A percentile compares a stretch with the other conserved stretches of the same genome.
These are phyloP conservation scores for Atalantia buxifolia DNA, from an alignment of 345 rosid genomes.

Conservation along the genomic window DNA sequence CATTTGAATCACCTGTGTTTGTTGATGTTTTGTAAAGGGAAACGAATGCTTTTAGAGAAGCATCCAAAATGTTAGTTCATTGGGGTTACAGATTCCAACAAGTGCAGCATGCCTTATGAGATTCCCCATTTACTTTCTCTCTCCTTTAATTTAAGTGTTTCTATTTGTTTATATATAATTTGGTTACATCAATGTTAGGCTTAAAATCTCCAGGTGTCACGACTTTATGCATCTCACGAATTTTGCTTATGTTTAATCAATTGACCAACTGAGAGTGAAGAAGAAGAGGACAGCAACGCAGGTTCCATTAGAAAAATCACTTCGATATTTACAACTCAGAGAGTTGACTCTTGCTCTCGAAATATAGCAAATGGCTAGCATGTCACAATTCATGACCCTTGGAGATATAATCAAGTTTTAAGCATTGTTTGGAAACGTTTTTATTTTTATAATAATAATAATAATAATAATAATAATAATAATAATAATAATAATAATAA, in stretches of 20 bases:
- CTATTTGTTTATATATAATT: not conserved
- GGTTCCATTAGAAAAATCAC: not conserved
- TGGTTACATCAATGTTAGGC: not conserved
- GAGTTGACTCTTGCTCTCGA: not conserved
- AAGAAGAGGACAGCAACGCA: slow-evolving; percentile 9
- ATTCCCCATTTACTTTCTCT: slow-evolving; percentile 7
- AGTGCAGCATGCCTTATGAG: slow-evolving; percentile 1
- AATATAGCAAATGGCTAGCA: slow-evolving; percentile 21
- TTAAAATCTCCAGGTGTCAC: slow-evolving; percentile 38
- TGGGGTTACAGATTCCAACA: not conserved
- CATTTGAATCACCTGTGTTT: too few species aligned
- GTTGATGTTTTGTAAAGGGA: too few species aligned
- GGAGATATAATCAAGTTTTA: not conserved
- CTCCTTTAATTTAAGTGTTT: not conserved
- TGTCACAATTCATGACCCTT: not conserved
- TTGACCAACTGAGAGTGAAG: not conserved
- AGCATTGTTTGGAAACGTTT: not conserved
- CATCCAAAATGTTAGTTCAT: too few species aligned
- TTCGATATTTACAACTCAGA: not conserved
- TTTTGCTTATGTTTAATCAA: slow-evolving; percentile 1
- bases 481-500: too few species aligned
- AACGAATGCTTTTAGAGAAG: too few species aligned
- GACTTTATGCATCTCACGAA: slow-evolving; percentile 19
- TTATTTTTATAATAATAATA: too few species aligned
- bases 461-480: too few species aligned